phyloP scores from a whole-genome alignment of 225 moss, liverwort and hornwort species.

The Marchantia paleacea region DNA sequence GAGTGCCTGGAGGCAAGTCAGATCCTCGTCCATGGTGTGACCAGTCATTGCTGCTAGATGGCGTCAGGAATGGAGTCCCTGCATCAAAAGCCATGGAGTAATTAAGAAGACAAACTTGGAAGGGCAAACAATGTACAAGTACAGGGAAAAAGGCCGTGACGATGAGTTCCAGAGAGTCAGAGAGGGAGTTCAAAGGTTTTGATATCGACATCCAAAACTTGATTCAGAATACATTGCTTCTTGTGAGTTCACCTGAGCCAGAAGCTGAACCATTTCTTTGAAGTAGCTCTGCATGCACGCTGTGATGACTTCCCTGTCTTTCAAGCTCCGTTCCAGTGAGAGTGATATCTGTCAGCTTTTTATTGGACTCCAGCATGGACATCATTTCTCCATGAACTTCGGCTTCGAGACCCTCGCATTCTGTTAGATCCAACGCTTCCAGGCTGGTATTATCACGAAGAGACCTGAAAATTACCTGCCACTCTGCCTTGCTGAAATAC shows the following conservation, averaged over 20 bases:
- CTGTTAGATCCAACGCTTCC: slow-evolving; percentile 24
- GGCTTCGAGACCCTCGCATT: slow-evolving; percentile 17
- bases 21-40: slow-evolving; percentile 4
- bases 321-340: slow-evolving; percentile 19
- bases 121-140: neutral
- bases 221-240: no score
- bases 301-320: slow-evolving; percentile 10
- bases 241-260: slow-evolving; percentile 10
- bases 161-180: neutral
- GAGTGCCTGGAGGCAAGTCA: neutral
- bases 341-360: slow-evolving; percentile 4
- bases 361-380: slow-evolving; percentile 14
- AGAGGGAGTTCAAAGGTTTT: no score
- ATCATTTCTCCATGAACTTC: slow-evolving; percentile 16
- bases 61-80: slow-evolving; percentile 14
- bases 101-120: neutral
- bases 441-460: slow-evolving; percentile 6
- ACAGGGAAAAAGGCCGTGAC: neutral
- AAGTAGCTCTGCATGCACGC: slow-evolving; percentile 9
- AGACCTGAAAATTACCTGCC: slow-evolving; percentile 17
- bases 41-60: slow-evolving; percentile 10
- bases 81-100: neutral
- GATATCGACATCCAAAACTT: no score
- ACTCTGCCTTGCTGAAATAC: slow-evolving; percentile 11
- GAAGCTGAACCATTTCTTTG: slow-evolving; percentile 14